These are phyloP conservation scores for Oenanthe sinensis DNA, from an alignment of 129 eudicot genomes.

Conservation along the genomic window DNA sequence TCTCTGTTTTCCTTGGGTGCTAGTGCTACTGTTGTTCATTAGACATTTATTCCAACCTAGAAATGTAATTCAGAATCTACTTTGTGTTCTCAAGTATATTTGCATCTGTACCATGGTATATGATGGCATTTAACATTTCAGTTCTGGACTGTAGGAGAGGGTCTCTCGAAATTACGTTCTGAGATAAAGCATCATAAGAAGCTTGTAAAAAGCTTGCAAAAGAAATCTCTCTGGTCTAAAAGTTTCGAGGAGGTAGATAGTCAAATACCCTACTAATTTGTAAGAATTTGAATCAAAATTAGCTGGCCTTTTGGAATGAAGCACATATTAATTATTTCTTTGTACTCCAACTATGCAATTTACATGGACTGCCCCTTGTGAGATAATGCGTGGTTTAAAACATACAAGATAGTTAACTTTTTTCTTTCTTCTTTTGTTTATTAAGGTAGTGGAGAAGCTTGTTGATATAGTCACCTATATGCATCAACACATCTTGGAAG, in stretches of 20 bases:
- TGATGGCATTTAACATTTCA: background rate
- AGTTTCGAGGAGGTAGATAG: conserved; percentile 70
- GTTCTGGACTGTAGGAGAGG: conserved; percentile 40
- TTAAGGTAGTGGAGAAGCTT: background rate
- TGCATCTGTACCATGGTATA: background rate
- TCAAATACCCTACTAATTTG: background rate
- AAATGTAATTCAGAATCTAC: background rate
- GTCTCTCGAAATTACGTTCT: conserved; percentile 57
- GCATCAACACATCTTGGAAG: background rate
- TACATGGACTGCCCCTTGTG: background rate
- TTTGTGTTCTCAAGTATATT: background rate
- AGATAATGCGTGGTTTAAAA: background rate
- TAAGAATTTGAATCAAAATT: background rate
- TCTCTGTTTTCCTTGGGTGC: background rate
- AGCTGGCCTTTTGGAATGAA: background rate
- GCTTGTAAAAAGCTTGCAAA: conserved; percentile 71
- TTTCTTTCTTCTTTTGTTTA: background rate
- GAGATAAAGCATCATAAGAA: conserved; percentile 88
- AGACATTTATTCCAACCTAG: background rate
- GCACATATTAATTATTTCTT: background rate
- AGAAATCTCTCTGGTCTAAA: conserved; percentile 86
- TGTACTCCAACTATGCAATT: background rate
- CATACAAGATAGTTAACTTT: background rate
- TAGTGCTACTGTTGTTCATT: background rate
- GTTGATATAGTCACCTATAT: background rate